A percentile compares a stretch with the other conserved stretches of the same genome.
Evolutionary conservation across 2,329 filamentous ascomycete species (phyloP).

Genomic region (Cordyceps militaris): DNA sequence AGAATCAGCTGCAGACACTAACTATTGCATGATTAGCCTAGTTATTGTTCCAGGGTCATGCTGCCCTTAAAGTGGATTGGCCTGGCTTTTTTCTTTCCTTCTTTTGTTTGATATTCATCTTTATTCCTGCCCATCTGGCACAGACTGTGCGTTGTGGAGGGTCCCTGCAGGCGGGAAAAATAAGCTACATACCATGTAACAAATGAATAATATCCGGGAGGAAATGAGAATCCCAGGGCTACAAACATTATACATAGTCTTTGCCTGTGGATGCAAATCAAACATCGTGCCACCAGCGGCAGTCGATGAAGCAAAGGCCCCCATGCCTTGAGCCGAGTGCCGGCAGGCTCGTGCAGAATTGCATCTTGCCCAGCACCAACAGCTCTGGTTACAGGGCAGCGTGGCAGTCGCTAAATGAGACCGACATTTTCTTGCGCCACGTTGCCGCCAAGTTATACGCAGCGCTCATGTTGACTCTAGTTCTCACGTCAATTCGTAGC

Average conservation of each 20-base stretch:
- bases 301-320: neutral
- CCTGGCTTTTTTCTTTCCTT: neutral
- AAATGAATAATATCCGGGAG: conserved; percentile 4
- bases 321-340: neutral
- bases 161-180: neutral
- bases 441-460: neutral
- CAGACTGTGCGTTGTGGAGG: neutral
- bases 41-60: neutral
- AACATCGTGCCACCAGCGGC: neutral
- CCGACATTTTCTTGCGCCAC: neutral
- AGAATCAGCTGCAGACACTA: neutral
- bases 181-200: too few species aligned
- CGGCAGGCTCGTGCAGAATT: neutral
- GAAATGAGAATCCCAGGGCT: conserved; percentile 2
- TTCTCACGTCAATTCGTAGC: neutral
- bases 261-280: neutral
- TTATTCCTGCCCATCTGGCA: neutral
- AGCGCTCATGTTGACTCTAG: neutral
- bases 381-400: neutral
- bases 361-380: neutral
- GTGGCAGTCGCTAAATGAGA: neutral
- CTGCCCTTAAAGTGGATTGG: neutral
- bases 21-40: neutral
- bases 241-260: neutral
- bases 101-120: neutral